Percentiles rank a stretch among this genome's conserved stretches.
phyloP scores from a whole-genome alignment of 805 yeast genomes.

The Candida manassasensis region DNA sequence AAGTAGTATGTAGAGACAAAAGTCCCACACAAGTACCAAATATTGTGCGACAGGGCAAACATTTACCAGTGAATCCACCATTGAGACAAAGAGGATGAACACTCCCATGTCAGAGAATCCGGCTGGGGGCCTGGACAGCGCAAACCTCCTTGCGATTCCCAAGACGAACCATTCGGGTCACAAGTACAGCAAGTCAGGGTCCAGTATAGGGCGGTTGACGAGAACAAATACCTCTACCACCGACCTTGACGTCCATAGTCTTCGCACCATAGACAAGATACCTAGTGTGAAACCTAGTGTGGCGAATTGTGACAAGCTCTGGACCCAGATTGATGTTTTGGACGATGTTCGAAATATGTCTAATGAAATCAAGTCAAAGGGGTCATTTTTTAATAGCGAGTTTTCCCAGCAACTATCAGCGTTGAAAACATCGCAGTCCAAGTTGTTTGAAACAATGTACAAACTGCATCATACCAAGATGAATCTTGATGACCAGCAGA shows the following conservation, averaged over 20 bases:
- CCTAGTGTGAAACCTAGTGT: constrained; percentile 55
- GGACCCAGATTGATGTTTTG: constrained; percentile 84
- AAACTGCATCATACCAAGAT: constrained; percentile 21
- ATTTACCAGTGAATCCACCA: too few species aligned
- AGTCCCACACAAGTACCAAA: too few species aligned
- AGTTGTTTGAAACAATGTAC: constrained; percentile 30
- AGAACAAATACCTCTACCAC: constrained; percentile 16
- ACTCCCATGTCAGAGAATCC: too few species aligned
- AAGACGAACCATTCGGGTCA: constrained; percentile 6
- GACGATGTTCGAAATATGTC: constrained; percentile 72
- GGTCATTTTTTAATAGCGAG: constrained; percentile 47
- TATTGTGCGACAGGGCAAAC: too few species aligned
- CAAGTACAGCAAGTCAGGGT: constrained; percentile 11
- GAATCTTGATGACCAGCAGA: constrained; percentile 14
- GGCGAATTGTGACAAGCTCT: constrained; percentile 68
- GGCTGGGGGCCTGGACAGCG: too few species aligned
- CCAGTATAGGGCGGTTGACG: constrained; percentile 14
- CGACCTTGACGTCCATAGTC: constrained; percentile 13
- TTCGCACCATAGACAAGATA: constrained; percentile 40
- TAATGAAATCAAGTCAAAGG: constrained; percentile 34
- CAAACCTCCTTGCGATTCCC: not conserved
- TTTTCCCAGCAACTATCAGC: constrained; percentile 49
- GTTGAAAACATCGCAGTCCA: constrained; percentile 52
- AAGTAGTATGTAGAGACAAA: too few species aligned
- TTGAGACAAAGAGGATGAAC: too few species aligned